Evolutionary conservation across 768 basidiomycete genomes (phyloP).

Genomic region (Pleurotus tuber-regium): DNA sequence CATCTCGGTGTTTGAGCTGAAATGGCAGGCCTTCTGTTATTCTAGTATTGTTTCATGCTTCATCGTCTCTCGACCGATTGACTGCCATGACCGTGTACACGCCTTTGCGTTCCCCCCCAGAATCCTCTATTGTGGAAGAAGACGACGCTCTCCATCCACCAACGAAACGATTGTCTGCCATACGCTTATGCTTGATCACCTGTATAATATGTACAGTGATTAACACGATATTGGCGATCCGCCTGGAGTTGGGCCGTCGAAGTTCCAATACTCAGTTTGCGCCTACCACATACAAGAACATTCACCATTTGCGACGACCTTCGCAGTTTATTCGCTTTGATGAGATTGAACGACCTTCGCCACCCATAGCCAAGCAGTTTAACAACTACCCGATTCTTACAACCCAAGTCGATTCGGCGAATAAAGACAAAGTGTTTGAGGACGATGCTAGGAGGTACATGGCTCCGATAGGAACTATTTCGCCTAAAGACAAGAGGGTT

Average conservation of each 20-base stretch:
- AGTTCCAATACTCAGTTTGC: conserved; percentile 15
- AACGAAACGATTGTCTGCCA: background rate
- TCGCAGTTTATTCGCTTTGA: conserved; percentile 28
- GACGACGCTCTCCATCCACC: background rate
- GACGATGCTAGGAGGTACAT: conserved; percentile 11
- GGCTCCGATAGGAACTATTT: conserved; percentile 16
- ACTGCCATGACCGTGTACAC: background rate
- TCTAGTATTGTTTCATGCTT: too few relatives aligned
- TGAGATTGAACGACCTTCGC: conserved; percentile 17
- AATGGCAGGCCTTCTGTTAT: too few relatives aligned
- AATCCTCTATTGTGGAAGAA: background rate
- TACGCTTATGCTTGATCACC: background rate
- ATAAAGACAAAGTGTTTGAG: background rate
- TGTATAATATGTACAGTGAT: conserved; percentile 1
- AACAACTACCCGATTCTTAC: conserved; percentile 8
- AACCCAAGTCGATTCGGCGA: conserved; percentile 3
- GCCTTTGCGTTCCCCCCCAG: background rate
- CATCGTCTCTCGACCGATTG: too few relatives aligned
- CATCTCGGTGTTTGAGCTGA: background rate
- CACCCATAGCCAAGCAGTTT: conserved; percentile 11
- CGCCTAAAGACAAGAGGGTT: conserved; percentile 17
- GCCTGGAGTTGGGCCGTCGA: background rate
- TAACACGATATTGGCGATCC: background rate
- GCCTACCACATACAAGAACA: conserved; percentile 21
- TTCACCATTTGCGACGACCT: conserved; percentile 20